These are phyloP conservation scores for Cruciata laevipes DNA, from an alignment of 257 asterid genomes.

Conservation along the genomic window DNA sequence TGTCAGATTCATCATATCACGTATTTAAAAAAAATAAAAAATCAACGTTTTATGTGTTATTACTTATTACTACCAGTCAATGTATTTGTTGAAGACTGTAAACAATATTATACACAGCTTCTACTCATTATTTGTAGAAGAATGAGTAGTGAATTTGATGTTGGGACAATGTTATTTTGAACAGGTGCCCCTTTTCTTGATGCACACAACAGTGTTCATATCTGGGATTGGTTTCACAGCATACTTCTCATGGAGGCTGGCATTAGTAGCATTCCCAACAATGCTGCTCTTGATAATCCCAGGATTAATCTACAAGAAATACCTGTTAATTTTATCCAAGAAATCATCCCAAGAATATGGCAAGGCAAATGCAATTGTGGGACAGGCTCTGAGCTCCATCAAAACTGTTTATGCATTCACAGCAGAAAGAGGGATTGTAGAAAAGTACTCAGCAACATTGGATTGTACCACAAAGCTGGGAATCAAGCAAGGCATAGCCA, in stretches of 20 bases:
- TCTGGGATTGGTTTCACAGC: constrained; percentile 61
- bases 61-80: too few relatives aligned
- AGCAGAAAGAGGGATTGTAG: constrained; percentile 61
- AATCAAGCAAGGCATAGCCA: constrained; percentile 74
- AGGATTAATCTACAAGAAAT: constrained; percentile 64
- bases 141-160: background rate
- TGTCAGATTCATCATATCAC: too few relatives aligned
- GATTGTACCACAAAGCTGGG: constrained; percentile 56
- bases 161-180: background rate
- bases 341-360: constrained; percentile 55
- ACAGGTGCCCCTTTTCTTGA: constrained; percentile 69
- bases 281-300: constrained; percentile 56
- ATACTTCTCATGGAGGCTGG: constrained; percentile 70
- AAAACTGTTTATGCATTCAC: constrained; percentile 78
- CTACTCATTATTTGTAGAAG: too few relatives aligned
- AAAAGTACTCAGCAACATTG: constrained; percentile 45
- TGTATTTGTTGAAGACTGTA: too few relatives aligned
- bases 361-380: constrained; percentile 55
- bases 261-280: constrained; percentile 68
- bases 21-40: too few relatives aligned
- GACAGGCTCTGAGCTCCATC: constrained; percentile 72
- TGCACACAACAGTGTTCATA: constrained; percentile 64
- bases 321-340: constrained; percentile 41
- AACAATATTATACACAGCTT: too few relatives aligned
- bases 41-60: too few relatives aligned